Evolutionary conservation across 1,139 yeast species (phyloP), one percentile per base, ranked within the genome.

Genomic region (Wickerhamomyces sp.): DNA sequence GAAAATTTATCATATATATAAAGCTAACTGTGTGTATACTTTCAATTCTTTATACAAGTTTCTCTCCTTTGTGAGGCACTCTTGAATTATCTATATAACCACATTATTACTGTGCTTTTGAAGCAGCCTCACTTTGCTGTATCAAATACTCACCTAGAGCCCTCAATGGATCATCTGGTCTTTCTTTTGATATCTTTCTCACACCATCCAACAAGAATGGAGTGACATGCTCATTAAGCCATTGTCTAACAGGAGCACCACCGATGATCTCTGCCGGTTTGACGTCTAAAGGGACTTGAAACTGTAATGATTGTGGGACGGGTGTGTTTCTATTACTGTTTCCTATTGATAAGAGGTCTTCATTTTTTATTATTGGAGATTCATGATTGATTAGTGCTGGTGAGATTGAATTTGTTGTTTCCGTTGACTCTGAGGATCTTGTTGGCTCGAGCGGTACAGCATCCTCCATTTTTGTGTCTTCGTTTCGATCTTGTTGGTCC

Each of bases 171-270:
- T 87, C 81, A 7, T 72, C 78, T 0, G 95, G 95, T 50, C 76
- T 73, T 37, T 69, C 74, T 13, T 65, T 63, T 3, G 82, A 81
- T 40, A 84, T 68, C 42, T 75, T 67, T 51, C 84, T 72, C 70
- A 91, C 74, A 1, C 95, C 96, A 34, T 77, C 79, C 27, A 88
- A 66, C 36, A 91, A 63, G 27, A 78, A 77, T 18, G 76, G 78
- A 0, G 96, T 85, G 37, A 91, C 74, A 47, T 84, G 73, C 51
- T 78, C 71, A 60, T 90, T 88, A 50, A 91, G 71, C 73, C 90
- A 91, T 55, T 75, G 79, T 54, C 98, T 76, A 4, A 89, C 73
- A 1, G 88, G 81, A 0, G 95, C 86, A 0, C 96, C 97, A 14
- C 93, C 94, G 10, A 84, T 81, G 15, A 82, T 72, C 52, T 81